phyloP scores from a whole-genome alignment of 2,329 filamentous ascomycete genomes.

The Neonectria hederae region DNA sequence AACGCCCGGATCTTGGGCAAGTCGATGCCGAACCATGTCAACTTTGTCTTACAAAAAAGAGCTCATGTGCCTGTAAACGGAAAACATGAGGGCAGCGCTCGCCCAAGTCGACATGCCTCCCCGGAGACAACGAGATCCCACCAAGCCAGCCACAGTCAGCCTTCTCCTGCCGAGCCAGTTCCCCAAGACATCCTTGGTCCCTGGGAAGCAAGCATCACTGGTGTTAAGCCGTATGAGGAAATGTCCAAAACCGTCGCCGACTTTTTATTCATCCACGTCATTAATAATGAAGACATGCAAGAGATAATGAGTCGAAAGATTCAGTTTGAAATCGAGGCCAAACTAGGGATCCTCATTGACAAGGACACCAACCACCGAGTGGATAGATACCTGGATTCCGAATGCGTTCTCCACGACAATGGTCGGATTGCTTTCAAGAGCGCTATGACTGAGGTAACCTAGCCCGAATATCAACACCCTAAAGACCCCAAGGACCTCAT shows the following conservation, averaged over 20 bases:
- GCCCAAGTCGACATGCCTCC: constrained; percentile 56
- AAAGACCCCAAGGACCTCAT: neutral
- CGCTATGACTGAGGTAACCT: constrained; percentile 86
- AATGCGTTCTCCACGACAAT: constrained; percentile 73
- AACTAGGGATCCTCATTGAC: constrained; percentile 84
- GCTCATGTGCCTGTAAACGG: constrained; percentile 49
- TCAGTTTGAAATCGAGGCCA: constrained; percentile 92
- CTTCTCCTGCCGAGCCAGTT: constrained; percentile 41
- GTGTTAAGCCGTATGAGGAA: constrained; percentile 76
- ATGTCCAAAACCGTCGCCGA: constrained; percentile 81
- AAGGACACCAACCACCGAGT: constrained; percentile 76
- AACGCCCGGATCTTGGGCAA: constrained; percentile 48
- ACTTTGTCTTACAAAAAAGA: constrained; percentile 43
- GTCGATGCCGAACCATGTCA: constrained; percentile 48
- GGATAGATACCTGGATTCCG: constrained; percentile 72
- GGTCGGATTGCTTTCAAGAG: constrained; percentile 78
- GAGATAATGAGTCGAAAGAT: constrained; percentile 72
- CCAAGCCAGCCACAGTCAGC: constrained; percentile 36
- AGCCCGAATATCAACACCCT: constrained; percentile 14
- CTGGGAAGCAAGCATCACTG: constrained; percentile 76
- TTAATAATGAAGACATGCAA: constrained; percentile 71
- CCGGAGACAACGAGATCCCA: constrained; percentile 54
- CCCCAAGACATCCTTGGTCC: constrained; percentile 57
- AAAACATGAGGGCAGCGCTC: constrained; percentile 44
- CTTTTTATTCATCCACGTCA: constrained; percentile 78